Base-by-base conservation (phyloP, 2,329 filamentous ascomycete genomes). In the Decorospora gaudefroyi region DNA sequence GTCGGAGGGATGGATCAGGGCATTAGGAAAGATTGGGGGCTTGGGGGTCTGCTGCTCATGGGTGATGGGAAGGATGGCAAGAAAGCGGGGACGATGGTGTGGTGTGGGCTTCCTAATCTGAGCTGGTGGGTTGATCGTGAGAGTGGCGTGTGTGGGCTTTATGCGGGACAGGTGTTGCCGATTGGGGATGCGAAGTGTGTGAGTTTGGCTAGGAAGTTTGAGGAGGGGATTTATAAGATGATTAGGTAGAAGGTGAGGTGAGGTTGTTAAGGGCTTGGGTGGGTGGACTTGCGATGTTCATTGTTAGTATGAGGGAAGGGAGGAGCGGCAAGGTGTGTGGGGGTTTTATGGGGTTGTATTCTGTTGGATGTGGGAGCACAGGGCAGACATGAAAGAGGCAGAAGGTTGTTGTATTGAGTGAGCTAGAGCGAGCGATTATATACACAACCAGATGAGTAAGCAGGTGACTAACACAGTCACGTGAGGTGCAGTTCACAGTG, bases 71-170 rank as follows among this genome's bases (percentile, higher is more conserved):
- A 51, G 0, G 59, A 57, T 21, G 64, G 64, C 17, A 65, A 51
- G 46, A 55, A 46, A 16, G 47, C 47, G 4, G 57, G 64, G 2
- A 65, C 67, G 0, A 59, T 69, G 67, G 22, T 62, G 6, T 69
- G 65, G 66, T 60, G 60, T 25, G 67, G 66, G 1, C 38, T 59
- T 9, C 67, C 67, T 11, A 69, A 69, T 38, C 38, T 69, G 36
- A 53, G 49, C 2, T 69, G 67, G 64, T 69, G 62, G 50, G 42
- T 65, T 12, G 68, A 71, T 45, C 66, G 57, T 5, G 59, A 62
- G 31, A 46, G 59, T 1, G 66, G 62, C 4, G 28, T 71, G 6
- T 58, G 54, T 33, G 67, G 63, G 2, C 29, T 70, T 1, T 70
- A 61, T 18, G 65, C 62, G 0, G 36, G 41, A 0, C 67, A 70